These are phyloP conservation scores for Pyrenula aspistea DNA, from an alignment of 495 filamentous ascomycete species.

Conservation along the genomic window DNA sequence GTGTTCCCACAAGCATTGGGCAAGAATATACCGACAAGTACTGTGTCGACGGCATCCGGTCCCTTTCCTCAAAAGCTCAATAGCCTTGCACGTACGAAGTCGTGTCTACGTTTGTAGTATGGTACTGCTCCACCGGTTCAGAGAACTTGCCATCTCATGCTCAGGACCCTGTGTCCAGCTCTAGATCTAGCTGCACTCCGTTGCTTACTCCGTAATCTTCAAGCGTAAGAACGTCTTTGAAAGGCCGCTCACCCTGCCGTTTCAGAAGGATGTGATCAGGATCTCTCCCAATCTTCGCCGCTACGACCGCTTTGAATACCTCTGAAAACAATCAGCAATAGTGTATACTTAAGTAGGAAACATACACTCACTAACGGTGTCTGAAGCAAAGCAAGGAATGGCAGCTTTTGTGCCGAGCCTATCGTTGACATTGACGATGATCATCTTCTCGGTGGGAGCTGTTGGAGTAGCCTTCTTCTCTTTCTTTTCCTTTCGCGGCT, in stretches of 20 bases:
- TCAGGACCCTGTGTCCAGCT: slow-evolving; percentile 70
- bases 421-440: slow-evolving; percentile 86
- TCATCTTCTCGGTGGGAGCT: slow-evolving; percentile 59
- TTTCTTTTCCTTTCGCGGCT: slow-evolving; percentile 24
- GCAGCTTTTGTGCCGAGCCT: slow-evolving; percentile 80
- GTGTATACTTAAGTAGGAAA: not conserved
- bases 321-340: slow-evolving; percentile 15
- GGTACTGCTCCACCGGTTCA: no score
- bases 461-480: slow-evolving; percentile 21
- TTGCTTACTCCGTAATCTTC: slow-evolving; percentile 84
- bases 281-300: slow-evolving; percentile 71
- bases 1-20: no score
- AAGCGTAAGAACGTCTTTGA: slow-evolving; percentile 77
- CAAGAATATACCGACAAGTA: no score
- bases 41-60: no score
- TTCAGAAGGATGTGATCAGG: slow-evolving; percentile 86
- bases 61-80: no score
- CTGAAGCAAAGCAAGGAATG: slow-evolving; percentile 73
- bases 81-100: no score
- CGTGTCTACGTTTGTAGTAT: no score
- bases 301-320: slow-evolving; percentile 83
- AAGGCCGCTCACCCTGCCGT: slow-evolving; percentile 80
- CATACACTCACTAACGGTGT: slow-evolving; percentile 49
- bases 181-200: slow-evolving; percentile 81
- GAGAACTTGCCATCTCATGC: no score